Evolutionary conservation across 108 stramenopile genomes (phyloP), one percentile per base, ranked within the genome.

Genomic region (Pseudonitzschia delicatissima): DNA sequence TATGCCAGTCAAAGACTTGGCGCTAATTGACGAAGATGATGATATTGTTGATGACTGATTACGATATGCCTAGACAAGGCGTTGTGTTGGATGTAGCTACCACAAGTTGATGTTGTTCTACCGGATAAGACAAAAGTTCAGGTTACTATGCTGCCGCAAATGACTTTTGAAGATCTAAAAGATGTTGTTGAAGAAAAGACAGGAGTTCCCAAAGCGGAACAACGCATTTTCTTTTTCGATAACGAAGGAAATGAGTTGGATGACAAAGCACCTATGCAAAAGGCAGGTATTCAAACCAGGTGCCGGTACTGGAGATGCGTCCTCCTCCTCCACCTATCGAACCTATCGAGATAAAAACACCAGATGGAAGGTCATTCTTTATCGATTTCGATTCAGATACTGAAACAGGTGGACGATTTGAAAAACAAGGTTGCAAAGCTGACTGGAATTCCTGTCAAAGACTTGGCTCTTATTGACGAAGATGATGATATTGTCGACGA

Each of bases 161-260:
- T 57, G 36, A 67, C 66, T 5, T 25, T 74, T 42, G 57, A 27
- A 28, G 60, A 67, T 39, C 11, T 74, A 17, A 74, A 74, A 42
- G 48, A 74, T 8, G 28, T 62, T 2, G 26, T 74, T 3, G 67
- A 75, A 40, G 62, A 68, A 17, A 37, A 63, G 35, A 50, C 27
- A 1, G 66, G 60, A 1, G 7, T 11, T 51, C 62, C 51, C 3
- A 63, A 53, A 29, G 15, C 27, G 13, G 35, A 67, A 2, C 60
- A 68, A 25, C 36, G 74, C 15, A 21, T 75, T 7, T 68, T 75
- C 42, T 76, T 74, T n/a, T 33, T 71, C 5, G 70, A 71, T 34
- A 26, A 21, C 11, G 66, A 74, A 15, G 49, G 47, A 11, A 55
- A 65, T 11, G 68, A 48, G 17, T 4, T 48, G 25, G 57, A 57